Conservation (phyloP, 2,329 filamentous ascomycete species). For the Exophiala xenobiotica region DNA sequence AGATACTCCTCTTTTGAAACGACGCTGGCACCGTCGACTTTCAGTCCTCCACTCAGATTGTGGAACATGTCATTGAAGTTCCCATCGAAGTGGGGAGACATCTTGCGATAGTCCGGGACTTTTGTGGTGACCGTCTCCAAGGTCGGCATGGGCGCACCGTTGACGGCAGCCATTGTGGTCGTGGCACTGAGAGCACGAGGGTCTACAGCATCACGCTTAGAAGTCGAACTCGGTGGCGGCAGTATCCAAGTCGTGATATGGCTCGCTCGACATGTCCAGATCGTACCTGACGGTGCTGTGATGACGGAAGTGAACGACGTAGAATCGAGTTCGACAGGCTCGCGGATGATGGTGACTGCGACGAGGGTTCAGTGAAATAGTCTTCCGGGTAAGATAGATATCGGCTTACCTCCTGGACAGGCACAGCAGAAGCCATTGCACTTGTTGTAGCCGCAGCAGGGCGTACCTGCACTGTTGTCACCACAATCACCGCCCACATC, state of each 20-base stretch:
- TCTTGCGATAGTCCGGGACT: too few species aligned
- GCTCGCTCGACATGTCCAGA: background rate
- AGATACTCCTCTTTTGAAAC: conserved; percentile 2
- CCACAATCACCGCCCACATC: background rate
- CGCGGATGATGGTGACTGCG: background rate
- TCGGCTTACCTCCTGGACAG: background rate
- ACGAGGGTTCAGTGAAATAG: background rate
- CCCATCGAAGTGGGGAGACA: too few species aligned
- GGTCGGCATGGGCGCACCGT: background rate
- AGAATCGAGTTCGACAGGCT: background rate
- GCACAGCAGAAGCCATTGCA: background rate
- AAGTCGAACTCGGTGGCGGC: background rate
- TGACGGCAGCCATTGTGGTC: too few species aligned
- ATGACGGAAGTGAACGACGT: background rate
- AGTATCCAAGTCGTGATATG: background rate
- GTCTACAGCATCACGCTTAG: too few species aligned
- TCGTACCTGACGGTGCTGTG: background rate
- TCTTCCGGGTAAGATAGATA: background rate
- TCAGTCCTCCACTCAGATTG: background rate
- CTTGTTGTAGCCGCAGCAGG: background rate
- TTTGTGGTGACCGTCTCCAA: background rate
- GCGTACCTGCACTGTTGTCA: background rate
- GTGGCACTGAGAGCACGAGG: too few species aligned
- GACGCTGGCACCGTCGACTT: background rate
- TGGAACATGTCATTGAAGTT: background rate